Conservation (phyloP, 1,284 basidiomycete species). For the Tremellales sp. region DNA sequence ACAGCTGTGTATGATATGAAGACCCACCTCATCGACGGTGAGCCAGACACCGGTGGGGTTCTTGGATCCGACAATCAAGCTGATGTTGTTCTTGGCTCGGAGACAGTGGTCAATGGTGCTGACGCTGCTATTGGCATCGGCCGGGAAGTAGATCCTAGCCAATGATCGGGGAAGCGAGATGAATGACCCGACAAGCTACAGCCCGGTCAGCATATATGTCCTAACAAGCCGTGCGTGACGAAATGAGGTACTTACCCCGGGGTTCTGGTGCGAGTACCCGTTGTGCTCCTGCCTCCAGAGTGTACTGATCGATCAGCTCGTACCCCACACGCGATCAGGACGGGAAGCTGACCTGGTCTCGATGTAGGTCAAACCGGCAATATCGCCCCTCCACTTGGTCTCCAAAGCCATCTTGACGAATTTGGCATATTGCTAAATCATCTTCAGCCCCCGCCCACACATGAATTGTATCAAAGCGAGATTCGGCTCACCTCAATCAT, state of each 20-base stretch:
- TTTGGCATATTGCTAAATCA: constrained; percentile 66
- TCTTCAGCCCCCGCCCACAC: constrained; percentile 36
- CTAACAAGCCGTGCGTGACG: background rate
- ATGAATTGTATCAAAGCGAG: too few relatives aligned
- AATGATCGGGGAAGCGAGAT: constrained; percentile 68
- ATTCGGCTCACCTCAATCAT: constrained; percentile 42
- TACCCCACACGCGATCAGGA: background rate
- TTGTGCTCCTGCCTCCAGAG: constrained; percentile 64
- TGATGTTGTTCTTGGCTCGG: constrained; percentile 65
- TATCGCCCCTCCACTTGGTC: constrained; percentile 66
- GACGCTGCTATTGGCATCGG: constrained; percentile 82
- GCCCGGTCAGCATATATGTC: background rate
- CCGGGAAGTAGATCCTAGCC: constrained; percentile 79
- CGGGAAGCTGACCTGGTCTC: too few relatives aligned
- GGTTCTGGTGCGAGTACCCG: constrained; percentile 79
- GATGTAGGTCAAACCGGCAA: constrained; percentile 75
- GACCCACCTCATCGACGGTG: constrained; percentile 44
- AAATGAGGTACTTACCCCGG: constrained; percentile 51
- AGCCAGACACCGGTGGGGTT: constrained; percentile 53
- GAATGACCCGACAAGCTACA: constrained; percentile 66
- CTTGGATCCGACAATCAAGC: constrained; percentile 74
- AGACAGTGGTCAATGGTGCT: constrained; percentile 73
- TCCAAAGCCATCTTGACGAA: constrained; percentile 78
- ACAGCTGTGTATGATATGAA: background rate
- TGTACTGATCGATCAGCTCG: constrained; percentile 40